Conservation (phyloP, 2,329 filamentous ascomycete genomes). For the Tetracladium maxilliforme region DNA sequence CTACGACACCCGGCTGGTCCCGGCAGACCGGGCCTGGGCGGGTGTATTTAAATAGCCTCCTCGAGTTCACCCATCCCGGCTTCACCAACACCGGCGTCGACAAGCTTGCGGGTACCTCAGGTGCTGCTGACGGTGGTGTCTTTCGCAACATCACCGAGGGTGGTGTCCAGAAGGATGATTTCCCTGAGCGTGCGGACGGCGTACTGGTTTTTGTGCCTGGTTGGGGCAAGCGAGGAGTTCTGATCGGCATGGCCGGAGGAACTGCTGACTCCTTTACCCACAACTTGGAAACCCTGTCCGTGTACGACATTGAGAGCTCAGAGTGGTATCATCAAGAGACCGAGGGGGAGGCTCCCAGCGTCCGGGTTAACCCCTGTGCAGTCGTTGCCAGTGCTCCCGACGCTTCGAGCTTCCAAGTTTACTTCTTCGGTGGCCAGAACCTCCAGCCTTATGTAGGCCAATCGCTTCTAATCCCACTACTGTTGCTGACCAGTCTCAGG, state of each 20-base stretch:
- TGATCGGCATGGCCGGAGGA: constrained; percentile 60
- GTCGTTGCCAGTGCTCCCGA: constrained; percentile 55
- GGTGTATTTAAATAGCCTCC: constrained; percentile 57
- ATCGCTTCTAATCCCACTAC: neutral
- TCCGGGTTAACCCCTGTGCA: constrained; percentile 59
- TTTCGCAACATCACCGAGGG: constrained; percentile 65
- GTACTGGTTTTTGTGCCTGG: constrained; percentile 60
- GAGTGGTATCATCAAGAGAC: constrained; percentile 65
- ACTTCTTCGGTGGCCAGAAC: constrained; percentile 67
- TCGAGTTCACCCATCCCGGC: constrained; percentile 65
- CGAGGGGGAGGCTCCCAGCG: constrained; percentile 42
- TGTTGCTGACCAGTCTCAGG: constrained; percentile 13
- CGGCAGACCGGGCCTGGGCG: constrained; percentile 41
- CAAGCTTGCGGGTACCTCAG: constrained; percentile 32
- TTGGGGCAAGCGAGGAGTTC: constrained; percentile 54
- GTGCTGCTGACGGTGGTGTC: constrained; percentile 44
- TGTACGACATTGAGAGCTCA: constrained; percentile 56
- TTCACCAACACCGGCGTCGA: constrained; percentile 48
- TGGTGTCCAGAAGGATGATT: constrained; percentile 49
- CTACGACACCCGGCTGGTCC: constrained; percentile 48
- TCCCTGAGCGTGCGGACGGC: constrained; percentile 62
- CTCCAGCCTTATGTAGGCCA: constrained; percentile 37
- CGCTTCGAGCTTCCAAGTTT: constrained; percentile 62
- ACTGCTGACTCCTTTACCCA: constrained; percentile 46
- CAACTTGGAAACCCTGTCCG: constrained; percentile 4